Evolutionary conservation across 129 eudicot species (phyloP).

Genomic region (Helianthus tuberosus): DNA sequence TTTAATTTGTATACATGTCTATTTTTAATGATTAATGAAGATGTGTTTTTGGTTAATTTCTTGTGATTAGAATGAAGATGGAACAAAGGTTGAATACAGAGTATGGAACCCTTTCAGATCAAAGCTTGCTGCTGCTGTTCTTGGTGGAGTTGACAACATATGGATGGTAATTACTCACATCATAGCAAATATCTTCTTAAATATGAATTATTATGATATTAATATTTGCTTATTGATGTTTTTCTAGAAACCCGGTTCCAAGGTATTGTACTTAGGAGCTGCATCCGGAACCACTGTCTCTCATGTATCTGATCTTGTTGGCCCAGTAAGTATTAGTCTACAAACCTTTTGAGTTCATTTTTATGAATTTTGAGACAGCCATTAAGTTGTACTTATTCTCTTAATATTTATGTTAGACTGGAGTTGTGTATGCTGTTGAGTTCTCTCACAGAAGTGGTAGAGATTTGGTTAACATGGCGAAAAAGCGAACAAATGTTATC

Average conservation of each 20-base stretch:
- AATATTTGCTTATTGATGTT: too few relatives aligned
- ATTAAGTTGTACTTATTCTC: too few relatives aligned
- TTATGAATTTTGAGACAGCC: not conserved
- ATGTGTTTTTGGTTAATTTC: not conserved
- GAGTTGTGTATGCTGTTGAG: constrained; percentile 90
- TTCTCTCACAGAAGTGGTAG: constrained; percentile 95
- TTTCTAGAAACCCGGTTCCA: constrained; percentile 79
- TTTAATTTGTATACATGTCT: too few relatives aligned
- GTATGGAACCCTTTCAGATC: constrained; percentile 99
- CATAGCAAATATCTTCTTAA: too few relatives aligned
- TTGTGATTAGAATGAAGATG: constrained; percentile 70
- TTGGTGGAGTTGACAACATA: constrained; percentile 89
- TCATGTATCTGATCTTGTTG: constrained; percentile 94
- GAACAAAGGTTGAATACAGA: constrained; percentile 84
- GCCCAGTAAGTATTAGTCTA: constrained; percentile 63
- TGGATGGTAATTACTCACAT: constrained; percentile 69
- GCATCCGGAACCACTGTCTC: constrained; percentile 97
- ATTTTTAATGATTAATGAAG: constrained; percentile 45
- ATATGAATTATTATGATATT: too few relatives aligned
- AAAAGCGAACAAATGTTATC: constrained; percentile 82
- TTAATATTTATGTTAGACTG: constrained; percentile 37
- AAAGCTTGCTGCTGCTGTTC: constrained; percentile 82
- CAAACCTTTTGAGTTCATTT: too few relatives aligned
- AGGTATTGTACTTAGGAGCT: constrained; percentile 88
- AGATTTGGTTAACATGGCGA: constrained; percentile 90